These are phyloP conservation scores for Collybia nuda DNA, from an alignment of 768 basidiomycete genomes.

Conservation along the genomic window DNA sequence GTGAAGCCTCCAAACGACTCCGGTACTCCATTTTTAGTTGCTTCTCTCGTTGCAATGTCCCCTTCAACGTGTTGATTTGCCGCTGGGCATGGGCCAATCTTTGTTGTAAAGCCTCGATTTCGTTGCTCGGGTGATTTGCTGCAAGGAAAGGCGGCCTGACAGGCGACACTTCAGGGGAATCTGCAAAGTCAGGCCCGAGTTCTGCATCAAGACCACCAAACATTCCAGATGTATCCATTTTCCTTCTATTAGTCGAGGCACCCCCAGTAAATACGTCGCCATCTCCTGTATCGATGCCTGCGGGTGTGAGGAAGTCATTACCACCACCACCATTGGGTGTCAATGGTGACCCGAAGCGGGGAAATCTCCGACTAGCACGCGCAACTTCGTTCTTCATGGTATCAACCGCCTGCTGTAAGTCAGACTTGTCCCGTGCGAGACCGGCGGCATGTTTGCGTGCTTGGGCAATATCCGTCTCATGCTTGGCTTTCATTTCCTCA, in stretches of 20 bases:
- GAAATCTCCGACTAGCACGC: conserved; percentile 60
- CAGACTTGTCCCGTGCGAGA: conserved; percentile 88
- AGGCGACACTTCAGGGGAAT: conserved; percentile 64
- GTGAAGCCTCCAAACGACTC: conserved; percentile 49
- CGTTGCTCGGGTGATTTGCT: conserved; percentile 74
- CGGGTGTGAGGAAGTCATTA: conserved; percentile 51
- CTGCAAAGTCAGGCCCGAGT: conserved; percentile 42
- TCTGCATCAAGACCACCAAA: conserved; percentile 37
- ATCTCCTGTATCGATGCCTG: conserved; percentile 49
- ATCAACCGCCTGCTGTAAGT: conserved; percentile 82
- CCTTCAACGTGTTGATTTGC: conserved; percentile 80
- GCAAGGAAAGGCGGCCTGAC: conserved; percentile 57
- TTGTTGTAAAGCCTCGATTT: conserved; percentile 80
- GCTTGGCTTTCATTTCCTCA: conserved; percentile 82
- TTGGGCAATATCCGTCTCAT: conserved; percentile 93
- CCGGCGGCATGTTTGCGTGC: conserved; percentile 86
- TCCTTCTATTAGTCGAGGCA: conserved; percentile 61
- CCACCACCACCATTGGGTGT: conserved; percentile 58
- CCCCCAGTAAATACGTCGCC: conserved; percentile 71
- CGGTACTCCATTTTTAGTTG: conserved; percentile 71
- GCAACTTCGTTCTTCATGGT: conserved; percentile 69
- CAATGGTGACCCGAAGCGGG: conserved; percentile 69
- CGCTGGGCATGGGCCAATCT: conserved; percentile 84
- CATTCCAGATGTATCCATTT: conserved; percentile 41
- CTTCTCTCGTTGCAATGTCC: conserved; percentile 80